These are phyloP conservation scores for Articulospora tetracladia DNA, from an alignment of 495 filamentous ascomycete genomes.

Conservation along the genomic window DNA sequence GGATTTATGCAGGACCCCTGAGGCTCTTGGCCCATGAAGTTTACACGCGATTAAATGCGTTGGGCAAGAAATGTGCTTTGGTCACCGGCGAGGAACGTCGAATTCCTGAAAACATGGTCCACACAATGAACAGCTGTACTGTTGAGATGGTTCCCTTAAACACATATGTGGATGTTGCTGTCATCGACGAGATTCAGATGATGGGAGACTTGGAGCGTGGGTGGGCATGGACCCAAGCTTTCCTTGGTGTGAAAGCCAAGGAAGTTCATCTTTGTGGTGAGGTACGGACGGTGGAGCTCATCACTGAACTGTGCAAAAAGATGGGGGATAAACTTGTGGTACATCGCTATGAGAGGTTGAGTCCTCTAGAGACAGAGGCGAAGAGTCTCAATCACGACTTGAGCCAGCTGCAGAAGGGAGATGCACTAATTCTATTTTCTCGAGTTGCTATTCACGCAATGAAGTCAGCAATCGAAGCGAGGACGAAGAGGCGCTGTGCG, in stretches of 20 bases:
- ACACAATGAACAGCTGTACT: conserved; percentile 74
- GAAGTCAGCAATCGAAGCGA: conserved; percentile 70
- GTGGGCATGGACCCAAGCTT: conserved; percentile 95
- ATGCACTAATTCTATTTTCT: conserved; percentile 85
- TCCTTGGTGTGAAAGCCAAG: conserved; percentile 77
- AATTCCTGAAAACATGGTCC: conserved; percentile 42
- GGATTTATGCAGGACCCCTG: conserved; percentile 89
- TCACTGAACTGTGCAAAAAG: conserved; percentile 71
- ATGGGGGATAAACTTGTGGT: conserved; percentile 82
- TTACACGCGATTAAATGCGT: conserved; percentile 73
- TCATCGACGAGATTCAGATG: conserved; percentile 99
- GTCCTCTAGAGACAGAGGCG: conserved; percentile 62
- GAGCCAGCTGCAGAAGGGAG: conserved; percentile 72
- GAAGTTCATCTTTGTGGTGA: conserved; percentile 97
- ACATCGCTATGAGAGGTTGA: conserved; percentile 78
- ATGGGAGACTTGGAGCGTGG: conserved; percentile 76
- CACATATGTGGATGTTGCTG: conserved; percentile 72
- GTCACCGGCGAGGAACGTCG: conserved; percentile 89
- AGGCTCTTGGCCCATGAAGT: conserved; percentile 92
- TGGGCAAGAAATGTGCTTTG: conserved; percentile 70
- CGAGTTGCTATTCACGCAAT: conserved; percentile 76
- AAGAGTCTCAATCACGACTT: conserved; percentile 60
- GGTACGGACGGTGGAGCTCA: conserved; percentile 72
- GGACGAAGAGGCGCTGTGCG: conserved; percentile 75
- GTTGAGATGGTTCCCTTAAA: conserved; percentile 92